Evolutionary conservation across 2,329 filamentous ascomycete genomes (phyloP), one percentile per base, ranked within the genome.

Genomic region (Alternaria solani): DNA sequence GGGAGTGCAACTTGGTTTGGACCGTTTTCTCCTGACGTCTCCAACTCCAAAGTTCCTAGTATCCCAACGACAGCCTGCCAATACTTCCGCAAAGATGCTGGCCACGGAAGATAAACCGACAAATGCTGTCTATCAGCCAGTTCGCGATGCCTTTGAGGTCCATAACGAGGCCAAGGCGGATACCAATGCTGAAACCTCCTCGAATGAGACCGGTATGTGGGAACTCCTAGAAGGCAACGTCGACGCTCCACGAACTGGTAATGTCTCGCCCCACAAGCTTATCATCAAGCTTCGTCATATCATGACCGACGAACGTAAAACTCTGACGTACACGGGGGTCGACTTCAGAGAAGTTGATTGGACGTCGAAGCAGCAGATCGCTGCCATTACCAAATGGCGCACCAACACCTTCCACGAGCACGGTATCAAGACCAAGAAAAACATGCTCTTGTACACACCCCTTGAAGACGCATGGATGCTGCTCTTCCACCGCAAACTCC

Each of bases 401-500:
- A 42, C n/a, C 26, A 20, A 51, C 12, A 26, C 54, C 44, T 55
- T 62, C 30, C 34, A 14, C 12, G 20, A 47, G 26, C 36, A 53
- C 7, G 58, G 51, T 4, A 43, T 63, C 5, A 8, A 9, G 2
- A 7, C n/a, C 28, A 62, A 59, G 41, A 55, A 51, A 9, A 9
- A 20, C 18, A 5, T 23, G 2, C 41, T 28, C 9, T 28, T n/a
- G 11, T 68, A 51, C 28, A 56, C 51, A 6, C 52, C 57, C 5
- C 46, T 57, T 7, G 67, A 71, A 49, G 57, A 65, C 5, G 59
- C 65, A 1, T 68, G 65, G 65, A 20, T 71, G 4, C 28, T 55
- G 1, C 54, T 71, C 0, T 61, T 61, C 34, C 57, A 62, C 38
- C 23, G 44, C 2, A 70, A 68, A 20, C n/a, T 66, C 3, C 61